Conservation (phyloP, 768 basidiomycete species). For the Boletellus sp. region DNA sequence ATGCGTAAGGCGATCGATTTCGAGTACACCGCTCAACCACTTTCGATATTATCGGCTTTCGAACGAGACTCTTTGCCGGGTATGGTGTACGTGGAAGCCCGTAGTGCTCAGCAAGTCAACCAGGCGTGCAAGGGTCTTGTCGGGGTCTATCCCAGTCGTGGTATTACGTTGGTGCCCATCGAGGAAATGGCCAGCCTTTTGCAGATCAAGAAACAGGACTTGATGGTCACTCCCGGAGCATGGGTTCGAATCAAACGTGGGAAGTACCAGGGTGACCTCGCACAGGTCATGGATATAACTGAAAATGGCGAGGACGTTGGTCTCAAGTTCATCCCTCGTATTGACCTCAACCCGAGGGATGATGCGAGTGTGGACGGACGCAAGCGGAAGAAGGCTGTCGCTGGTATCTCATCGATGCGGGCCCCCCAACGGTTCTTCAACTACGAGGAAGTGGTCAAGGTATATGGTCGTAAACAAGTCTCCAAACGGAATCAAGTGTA, state of each 20-base stretch:
- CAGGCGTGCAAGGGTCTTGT: conserved; percentile 87
- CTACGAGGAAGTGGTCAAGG: conserved; percentile 85
- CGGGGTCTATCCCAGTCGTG: conserved; percentile 83
- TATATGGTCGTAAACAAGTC: conserved; percentile 76
- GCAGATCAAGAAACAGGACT: conserved; percentile 92
- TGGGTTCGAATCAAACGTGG: conserved; percentile 97
- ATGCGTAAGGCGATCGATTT: conserved; percentile 90
- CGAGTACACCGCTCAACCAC: conserved; percentile 71
- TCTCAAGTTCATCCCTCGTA: conserved; percentile 93
- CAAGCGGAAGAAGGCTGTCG: conserved; percentile 70
- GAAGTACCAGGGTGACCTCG: conserved; percentile 91
- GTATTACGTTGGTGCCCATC: conserved; percentile 84
- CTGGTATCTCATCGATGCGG: conserved; percentile 55
- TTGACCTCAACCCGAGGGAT: conserved; percentile 91
- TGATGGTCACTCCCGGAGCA: conserved; percentile 76
- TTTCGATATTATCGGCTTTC: conserved; percentile 91
- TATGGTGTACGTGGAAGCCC: conserved; percentile 95
- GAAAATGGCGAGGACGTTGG: conserved; percentile 93
- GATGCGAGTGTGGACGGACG: conserved; percentile 61
- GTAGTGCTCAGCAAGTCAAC: conserved; percentile 79
- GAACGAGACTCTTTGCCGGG: conserved; percentile 93
- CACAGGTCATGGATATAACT: conserved; percentile 91
- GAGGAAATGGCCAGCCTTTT: conserved; percentile 97
- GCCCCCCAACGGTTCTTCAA: conserved; percentile 94
- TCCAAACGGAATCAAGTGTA: conserved; percentile 70